Conservation (phyloP, 352 stramenopile species). For the Globisporangium recalcitrans region DNA sequence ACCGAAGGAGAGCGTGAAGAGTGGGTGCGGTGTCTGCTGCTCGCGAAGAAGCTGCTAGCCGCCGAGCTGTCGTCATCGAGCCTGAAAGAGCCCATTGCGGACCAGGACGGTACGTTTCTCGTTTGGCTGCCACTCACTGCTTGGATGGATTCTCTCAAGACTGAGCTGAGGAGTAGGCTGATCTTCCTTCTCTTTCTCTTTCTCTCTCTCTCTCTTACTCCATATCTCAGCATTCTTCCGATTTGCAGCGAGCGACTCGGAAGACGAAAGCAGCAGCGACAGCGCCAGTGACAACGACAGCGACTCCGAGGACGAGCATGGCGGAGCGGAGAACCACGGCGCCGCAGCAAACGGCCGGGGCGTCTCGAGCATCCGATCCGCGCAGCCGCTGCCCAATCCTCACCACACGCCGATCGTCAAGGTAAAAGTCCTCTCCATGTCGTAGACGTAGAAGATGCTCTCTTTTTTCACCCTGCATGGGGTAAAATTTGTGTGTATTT, state of each 20-base stretch:
- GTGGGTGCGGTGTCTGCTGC: slow-evolving; percentile 37
- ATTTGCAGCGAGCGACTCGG: slow-evolving; percentile 48
- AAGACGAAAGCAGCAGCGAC: slow-evolving; percentile 33
- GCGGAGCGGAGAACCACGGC: slow-evolving; percentile 18
- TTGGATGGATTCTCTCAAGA: too few species aligned
- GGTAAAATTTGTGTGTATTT: slow-evolving; percentile 3
- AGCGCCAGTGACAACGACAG: slow-evolving; percentile 12
- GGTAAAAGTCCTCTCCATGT: slow-evolving; percentile 29
- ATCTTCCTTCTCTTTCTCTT: neutral
- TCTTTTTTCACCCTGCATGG: neutral
- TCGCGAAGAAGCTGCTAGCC: slow-evolving; percentile 32
- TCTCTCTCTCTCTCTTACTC: neutral
- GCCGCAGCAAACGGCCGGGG: slow-evolving; percentile 1
- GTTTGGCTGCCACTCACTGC: too few species aligned
- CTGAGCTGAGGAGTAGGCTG: neutral
- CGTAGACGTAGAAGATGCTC: neutral
- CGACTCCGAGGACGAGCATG: neutral
- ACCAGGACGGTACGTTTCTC: slow-evolving; percentile 18
- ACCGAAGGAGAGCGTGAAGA: slow-evolving; percentile 33
- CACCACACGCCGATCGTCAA: slow-evolving; percentile 19
- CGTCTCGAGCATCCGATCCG: slow-evolving; percentile 21
- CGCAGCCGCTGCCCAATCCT: slow-evolving; percentile 21
- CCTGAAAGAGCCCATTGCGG: slow-evolving; percentile 3
- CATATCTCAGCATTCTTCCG: slow-evolving; percentile 33
- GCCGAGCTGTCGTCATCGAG: slow-evolving; percentile 5